phyloP scores from a whole-genome alignment of 805 yeast species.

The Lipomyces starkeyi region DNA sequence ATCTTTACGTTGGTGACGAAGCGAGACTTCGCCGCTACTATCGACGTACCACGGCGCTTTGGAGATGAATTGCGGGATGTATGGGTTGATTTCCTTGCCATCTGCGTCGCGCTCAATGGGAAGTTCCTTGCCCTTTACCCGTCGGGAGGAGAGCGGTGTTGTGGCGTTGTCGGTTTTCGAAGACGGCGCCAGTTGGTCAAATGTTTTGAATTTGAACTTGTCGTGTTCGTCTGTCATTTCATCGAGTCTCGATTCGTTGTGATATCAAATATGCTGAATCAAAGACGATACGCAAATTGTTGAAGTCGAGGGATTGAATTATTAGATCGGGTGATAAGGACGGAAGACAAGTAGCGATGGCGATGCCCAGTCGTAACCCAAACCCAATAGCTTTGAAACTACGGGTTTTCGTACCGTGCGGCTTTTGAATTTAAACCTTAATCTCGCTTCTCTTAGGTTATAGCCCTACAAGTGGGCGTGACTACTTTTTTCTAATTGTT shows the following conservation, averaged over 20 bases:
- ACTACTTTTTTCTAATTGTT: background rate
- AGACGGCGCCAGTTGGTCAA: background rate
- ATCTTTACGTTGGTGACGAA: constrained; percentile 43
- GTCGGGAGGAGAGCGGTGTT: background rate
- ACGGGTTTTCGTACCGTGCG: background rate
- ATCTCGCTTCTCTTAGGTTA: background rate
- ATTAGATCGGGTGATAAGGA: background rate
- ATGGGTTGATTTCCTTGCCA: constrained; percentile 48
- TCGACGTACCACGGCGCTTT: constrained; percentile 47
- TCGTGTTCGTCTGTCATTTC: background rate
- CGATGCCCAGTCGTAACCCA: no score
- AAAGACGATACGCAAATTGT: background rate
- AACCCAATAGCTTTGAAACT: no score
- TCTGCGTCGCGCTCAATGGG: constrained; percentile 44
- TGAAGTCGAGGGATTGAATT: background rate
- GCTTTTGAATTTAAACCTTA: background rate
- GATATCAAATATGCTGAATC: background rate
- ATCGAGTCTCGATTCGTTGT: background rate
- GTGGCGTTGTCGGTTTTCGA: background rate
- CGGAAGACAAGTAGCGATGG: no score
- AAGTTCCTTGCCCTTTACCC: constrained; percentile 14
- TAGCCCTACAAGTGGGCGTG: background rate
- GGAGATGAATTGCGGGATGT: constrained; percentile 45
- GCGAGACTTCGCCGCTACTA: constrained; percentile 38
- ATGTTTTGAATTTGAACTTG: background rate